These are phyloP conservation scores for Beta vulgaris DNA, from an alignment of 148 eudicot genomes.

Conservation along the genomic window DNA sequence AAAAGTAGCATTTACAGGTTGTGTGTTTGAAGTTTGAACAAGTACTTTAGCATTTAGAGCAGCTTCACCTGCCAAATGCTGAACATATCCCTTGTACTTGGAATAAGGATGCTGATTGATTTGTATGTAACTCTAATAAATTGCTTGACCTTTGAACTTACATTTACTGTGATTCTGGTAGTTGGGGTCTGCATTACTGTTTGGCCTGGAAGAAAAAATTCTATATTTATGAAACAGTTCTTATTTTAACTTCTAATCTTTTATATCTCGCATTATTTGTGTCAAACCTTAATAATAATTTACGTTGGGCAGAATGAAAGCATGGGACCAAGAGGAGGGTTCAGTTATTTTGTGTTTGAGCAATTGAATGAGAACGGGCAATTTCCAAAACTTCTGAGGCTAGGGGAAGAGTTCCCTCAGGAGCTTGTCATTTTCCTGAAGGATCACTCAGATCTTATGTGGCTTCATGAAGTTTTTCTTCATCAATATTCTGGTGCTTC, in stretches of 20 bases:
- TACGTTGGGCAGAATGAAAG: conserved; percentile 62
- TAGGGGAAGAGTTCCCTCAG: conserved; percentile 92
- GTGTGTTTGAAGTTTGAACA: not conserved
- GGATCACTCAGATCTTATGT: conserved; percentile 68
- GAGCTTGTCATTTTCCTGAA: conserved; percentile 69
- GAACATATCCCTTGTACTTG: not conserved
- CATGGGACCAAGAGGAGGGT: conserved; percentile 94
- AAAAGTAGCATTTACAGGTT: not conserved
- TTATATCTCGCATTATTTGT: conserved; percentile 1
- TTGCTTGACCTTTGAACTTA: not conserved
- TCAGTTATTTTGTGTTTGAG: conserved; percentile 77
- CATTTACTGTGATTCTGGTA: not conserved
- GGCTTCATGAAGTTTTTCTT: conserved; percentile 87
- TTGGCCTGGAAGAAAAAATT: not conserved
- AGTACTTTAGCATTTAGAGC: not conserved
- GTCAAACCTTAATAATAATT: conserved; percentile 11
- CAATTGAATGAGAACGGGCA: conserved; percentile 63
- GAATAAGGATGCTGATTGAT: not conserved
- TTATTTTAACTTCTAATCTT: conserved; percentile 10
- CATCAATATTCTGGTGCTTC: conserved; percentile 75
- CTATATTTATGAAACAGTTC: not conserved
- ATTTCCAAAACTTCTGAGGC: conserved; percentile 73
- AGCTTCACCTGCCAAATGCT: not conserved
- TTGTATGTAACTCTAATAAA: not conserved
- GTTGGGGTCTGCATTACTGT: not conserved